Conservation (phyloP, 768 basidiomycete species). For the Baorangia bicolor region DNA sequence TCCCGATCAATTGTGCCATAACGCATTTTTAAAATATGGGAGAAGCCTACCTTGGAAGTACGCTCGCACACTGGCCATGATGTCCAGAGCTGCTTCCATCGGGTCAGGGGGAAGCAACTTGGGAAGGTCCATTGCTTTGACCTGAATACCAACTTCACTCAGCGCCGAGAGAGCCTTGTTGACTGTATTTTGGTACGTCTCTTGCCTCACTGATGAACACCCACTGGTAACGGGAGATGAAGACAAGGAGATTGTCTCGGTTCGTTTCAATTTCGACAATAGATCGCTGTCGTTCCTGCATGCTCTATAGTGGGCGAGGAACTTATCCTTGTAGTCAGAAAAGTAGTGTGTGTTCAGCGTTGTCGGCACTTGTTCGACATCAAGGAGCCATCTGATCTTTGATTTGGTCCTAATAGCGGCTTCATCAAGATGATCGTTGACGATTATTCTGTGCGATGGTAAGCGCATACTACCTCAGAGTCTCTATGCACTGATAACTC, state of each 20-base stretch:
- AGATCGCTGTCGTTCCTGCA: conserved; percentile 6
- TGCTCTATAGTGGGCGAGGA: too few relatives aligned
- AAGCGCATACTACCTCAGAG: too few relatives aligned
- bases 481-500: conserved; percentile 12
- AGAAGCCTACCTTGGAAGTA: conserved; percentile 72
- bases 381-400: conserved; percentile 46
- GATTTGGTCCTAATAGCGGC: conserved; percentile 39
- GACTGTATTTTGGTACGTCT: conserved; percentile 20
- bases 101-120: conserved; percentile 49
- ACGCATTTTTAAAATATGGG: too few relatives aligned
- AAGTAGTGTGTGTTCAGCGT: conserved; percentile 51
- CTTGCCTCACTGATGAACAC: too few relatives aligned
- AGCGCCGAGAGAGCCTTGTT: conserved; percentile 26
- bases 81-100: conserved; percentile 53
- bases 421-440: conserved; percentile 47
- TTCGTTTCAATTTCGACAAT: background rate
- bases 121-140: conserved; percentile 41
- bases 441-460: conserved; percentile 35
- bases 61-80: conserved; percentile 67
- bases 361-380: conserved; percentile 45
- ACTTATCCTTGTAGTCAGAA: too few relatives aligned
- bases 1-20: too few relatives aligned
- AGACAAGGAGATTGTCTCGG: too few relatives aligned
- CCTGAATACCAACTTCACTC: conserved; percentile 22
- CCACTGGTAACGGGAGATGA: too few relatives aligned